Evolutionary conservation across 192 early-diverging fungal genomes (phyloP), one percentile per base, ranked within the genome.

Genomic region (Chytriomyces sp.): DNA sequence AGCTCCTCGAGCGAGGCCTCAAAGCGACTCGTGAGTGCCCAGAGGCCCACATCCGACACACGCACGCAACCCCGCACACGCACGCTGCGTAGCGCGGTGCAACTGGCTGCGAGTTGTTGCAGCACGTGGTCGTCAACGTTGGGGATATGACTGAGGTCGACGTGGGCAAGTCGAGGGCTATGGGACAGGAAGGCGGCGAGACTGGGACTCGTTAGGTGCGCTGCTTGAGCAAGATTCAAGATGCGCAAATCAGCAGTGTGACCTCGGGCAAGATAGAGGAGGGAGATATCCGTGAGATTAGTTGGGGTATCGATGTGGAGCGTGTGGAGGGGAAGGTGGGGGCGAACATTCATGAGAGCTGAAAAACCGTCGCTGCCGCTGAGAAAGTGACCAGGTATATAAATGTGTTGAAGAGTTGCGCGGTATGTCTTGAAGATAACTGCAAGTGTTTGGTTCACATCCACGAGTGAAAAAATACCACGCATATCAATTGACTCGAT

Each of bases 321-420:
- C 10, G 32, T 69, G 10, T 54, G 6, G 2, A 69, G 19, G 6
- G 31, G 26, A 38, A 69, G 17, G 6, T 17, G 34, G 1, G 66
- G 66, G 10, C 36, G 25, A 12, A 69, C 7, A 25, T 69, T 69
- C 14, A 69, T 52, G 0, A 69, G 53, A 37, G 7, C 8, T 0
- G 26, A 25, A 38, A 69, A 69, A 6, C 19, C 66, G 36, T 56
- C 53, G 14, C 19, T 26, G 14, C 44, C 44, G 44, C 36, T 39
- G 5, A 69, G 30, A 69, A 69, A 69, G 34, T 69, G 66, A 22
- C 52, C 66, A 7, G 66, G 66, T n/a, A 69, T 69, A n/a, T 69
- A 69, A 1, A 69, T 14, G 33, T 56, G 52, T 22, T 36, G 26
- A 33, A 69, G 66, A 33, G 66, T 56, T 8, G 7, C 8, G 10